Percentiles rank a stretch among this genome's conserved stretches.
Conservation (phyloP, 2,329 filamentous ascomycete species). For the Phialophora chinensis region DNA sequence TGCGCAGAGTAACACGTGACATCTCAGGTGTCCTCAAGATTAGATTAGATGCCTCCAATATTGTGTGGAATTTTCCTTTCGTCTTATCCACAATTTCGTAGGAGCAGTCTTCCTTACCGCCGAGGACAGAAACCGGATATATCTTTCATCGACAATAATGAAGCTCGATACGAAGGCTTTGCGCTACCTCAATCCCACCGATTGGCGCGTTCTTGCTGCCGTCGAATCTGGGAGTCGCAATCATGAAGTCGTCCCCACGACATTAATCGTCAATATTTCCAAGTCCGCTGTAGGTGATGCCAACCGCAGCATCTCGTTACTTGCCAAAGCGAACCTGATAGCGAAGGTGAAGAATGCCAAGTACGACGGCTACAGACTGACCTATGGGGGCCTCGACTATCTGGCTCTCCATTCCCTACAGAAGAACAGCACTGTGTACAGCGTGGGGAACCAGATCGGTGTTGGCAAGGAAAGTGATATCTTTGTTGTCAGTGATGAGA, state of each 20-base stretch:
- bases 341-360: conserved; percentile 92
- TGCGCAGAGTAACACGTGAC: background rate
- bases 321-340: conserved; percentile 91
- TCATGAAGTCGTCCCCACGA: conserved; percentile 93
- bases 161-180: conserved; percentile 93
- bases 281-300: conserved; percentile 75
- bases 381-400: conserved; percentile 96
- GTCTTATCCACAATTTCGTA: background rate
- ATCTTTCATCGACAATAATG: conserved; percentile 60
- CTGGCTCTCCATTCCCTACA: conserved; percentile 92
- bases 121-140: background rate
- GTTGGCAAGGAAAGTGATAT: conserved; percentile 99
- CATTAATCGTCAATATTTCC: conserved; percentile 82
- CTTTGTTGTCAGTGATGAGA: conserved; percentile 83
- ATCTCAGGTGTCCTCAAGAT: background rate
- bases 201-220: conserved; percentile 93
- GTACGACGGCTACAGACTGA: conserved; percentile 96
- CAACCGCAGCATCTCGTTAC: conserved; percentile 82
- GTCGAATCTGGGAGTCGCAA: conserved; percentile 94
- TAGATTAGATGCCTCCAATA: conserved; percentile 10
- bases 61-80: background rate
- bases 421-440: conserved; percentile 80
- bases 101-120: background rate
- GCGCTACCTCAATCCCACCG: conserved; percentile 88
- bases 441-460: conserved; percentile 90